A percentile compares a stretch with the other conserved stretches of the same genome.
Conservation (phyloP, 768 basidiomycete genomes). For the Hypholoma fasciculare region DNA sequence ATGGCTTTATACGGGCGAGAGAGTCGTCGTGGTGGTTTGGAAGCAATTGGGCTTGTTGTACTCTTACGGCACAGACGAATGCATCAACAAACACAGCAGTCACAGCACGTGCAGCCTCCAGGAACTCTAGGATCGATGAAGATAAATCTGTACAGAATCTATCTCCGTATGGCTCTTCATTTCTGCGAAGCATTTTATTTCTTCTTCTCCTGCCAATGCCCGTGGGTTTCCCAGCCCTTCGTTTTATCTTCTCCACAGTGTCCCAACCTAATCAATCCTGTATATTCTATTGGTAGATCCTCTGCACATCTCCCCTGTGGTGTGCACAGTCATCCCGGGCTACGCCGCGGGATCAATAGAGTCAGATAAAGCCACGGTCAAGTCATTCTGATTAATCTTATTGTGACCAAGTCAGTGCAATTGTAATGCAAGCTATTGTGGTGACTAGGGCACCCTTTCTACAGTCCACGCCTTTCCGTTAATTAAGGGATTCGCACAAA, state of each 20-base stretch:
- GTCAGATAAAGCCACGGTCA: background rate
- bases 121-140: slow-evolving; percentile 40
- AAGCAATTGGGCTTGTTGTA: slow-evolving; percentile 48
- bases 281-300: no score
- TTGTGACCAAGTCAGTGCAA: slow-evolving; percentile 7
- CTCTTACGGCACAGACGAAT: slow-evolving; percentile 48
- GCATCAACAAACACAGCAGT: slow-evolving; percentile 49
- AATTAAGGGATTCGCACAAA: slow-evolving; percentile 28
- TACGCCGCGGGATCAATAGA: slow-evolving; percentile 11
- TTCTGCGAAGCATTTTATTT: slow-evolving; percentile 18
- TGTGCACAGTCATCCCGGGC: background rate
- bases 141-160: slow-evolving; percentile 36
- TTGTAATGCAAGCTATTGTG: slow-evolving; percentile 2
- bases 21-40: slow-evolving; percentile 51
- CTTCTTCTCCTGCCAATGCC: slow-evolving; percentile 8
- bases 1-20: slow-evolving; percentile 35
- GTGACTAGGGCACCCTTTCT: slow-evolving; percentile 20
- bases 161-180: slow-evolving; percentile 34
- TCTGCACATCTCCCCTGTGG: background rate
- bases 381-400: slow-evolving; percentile 5
- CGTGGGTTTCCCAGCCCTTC: background rate
- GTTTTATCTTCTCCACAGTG: slow-evolving; percentile 1
- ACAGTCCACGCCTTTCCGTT: slow-evolving; percentile 16
- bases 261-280: background rate
- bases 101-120: slow-evolving; percentile 44